Base-by-base conservation (phyloP, 345 rosid species). In the Chamaenerion angustifolium region DNA sequence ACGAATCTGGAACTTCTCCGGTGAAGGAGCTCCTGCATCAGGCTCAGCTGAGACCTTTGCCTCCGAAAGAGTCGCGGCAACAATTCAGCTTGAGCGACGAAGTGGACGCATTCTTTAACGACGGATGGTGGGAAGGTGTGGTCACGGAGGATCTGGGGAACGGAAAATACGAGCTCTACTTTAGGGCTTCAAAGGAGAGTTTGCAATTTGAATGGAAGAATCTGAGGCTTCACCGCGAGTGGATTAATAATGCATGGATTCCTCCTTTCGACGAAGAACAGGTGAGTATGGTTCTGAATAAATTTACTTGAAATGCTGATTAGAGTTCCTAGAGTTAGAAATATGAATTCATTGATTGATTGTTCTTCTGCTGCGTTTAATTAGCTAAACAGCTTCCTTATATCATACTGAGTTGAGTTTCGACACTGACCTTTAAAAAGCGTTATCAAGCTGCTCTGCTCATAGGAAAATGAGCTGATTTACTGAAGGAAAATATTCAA, bases 101-200 rank as follows among this genome's bases (percentile, higher is more conserved):
- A 9, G 98, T 89, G 9, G 88, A 89, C 18, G 92, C 92, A 0
- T 75, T n/a, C 46, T 45, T 68, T 52, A 71, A 66, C 25, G 95
- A 83, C 11, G 98, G 94, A 17, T 86, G 98, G 98, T 81, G 98
- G 95, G 95, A 86, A 59, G 98, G 98, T 8, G 61, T 21, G 14
- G 76, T 86, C 11, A 75, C 85, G 14, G 70, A 73, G 61, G 85
- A 64, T 51, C 16, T 65, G 6, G 71, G 57, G 6, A 66, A 73
- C 44, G 88, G 81, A 12, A 77, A 45, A 49, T 83, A 76, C 48
- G 61, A 56, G 31, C 92, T 86, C 48, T 81, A 56, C 73, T 90
- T 86, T 45, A 71, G 73, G 59, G 46, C 58, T 45, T 60, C 76
- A 0, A 78, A 46, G 53, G 94, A 90, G 59, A 83, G 77, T 74